Evolutionary conservation across 2,329 filamentous ascomycete species (phyloP), one percentile per base, ranked within the genome.

Genomic region (Microsporum ferrugineum): DNA sequence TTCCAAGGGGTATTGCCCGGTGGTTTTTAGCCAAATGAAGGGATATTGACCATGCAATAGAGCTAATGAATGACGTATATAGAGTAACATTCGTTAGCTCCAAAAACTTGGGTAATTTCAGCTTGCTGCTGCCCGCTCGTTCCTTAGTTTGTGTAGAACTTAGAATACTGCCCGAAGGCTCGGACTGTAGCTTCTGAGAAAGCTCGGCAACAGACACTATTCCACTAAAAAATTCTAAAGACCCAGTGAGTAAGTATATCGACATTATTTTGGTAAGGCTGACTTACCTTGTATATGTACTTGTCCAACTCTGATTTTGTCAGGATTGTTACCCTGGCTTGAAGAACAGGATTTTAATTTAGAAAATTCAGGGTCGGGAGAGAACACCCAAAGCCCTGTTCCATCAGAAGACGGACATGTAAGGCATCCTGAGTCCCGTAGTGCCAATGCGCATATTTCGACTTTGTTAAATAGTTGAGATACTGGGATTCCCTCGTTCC

Each of bases 341-440:
- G 57, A 36, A 39, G 68, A 69, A 39, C 73, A 63, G 41, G 70
- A 62, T 29, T 60, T 60, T 47, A 77, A 64, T 27, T 68, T 69
- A 60, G 74, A 71, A 62, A 76, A 76, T 33, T 71, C 67, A 14
- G 70, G 70, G 43, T 71, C 72, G 7, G 71, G 63, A 27, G 74
- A 77, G 60, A 76, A 77, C 2, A 76, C 67, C 71, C 73, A 75
- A 36, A 77, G 63, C 23, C 73, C 73, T 27, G 73, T 67, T 4
- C 71, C 71, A 56, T 73, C 69, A 43, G 74, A 70, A 57, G 70
- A 68, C 47, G 71, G 72, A 49, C 74, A 71, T 5, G 73, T 73
- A 51, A 76, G 66, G 56, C 74, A 76, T 47, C 71, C 70, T 29
- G 70, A 61, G 56, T 68, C 71, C 59, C 75, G 68, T 51, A 76